These are phyloP conservation scores for Amaranthus tricolor DNA, from an alignment of 179 eudicot species.

Conservation along the genomic window DNA sequence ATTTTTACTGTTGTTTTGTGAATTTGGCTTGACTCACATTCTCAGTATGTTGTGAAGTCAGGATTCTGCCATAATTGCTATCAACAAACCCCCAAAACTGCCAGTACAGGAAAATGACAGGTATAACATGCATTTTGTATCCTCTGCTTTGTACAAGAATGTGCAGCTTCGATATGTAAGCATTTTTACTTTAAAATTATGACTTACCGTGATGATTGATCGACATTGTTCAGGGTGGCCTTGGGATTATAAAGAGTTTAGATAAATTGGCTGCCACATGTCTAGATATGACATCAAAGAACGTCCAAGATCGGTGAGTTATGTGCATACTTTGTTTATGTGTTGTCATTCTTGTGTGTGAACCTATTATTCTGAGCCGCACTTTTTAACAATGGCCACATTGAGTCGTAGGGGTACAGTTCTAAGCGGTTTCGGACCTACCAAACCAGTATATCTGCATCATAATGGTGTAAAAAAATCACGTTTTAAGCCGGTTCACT, in stretches of 20 bases:
- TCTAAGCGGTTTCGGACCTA: too few relatives aligned
- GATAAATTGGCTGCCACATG: slow-evolving; percentile 80
- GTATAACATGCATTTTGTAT: slow-evolving; percentile 19
- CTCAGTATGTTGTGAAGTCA: slow-evolving; percentile 20
- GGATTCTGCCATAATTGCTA: slow-evolving; percentile 85
- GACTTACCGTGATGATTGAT: background rate
- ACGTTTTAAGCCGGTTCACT: too few relatives aligned
- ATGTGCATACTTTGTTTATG: slow-evolving; percentile 2
- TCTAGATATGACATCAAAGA: slow-evolving; percentile 64
- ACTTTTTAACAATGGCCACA: too few relatives aligned
- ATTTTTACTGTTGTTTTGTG: background rate
- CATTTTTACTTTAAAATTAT: background rate
- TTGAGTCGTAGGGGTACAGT: too few relatives aligned
- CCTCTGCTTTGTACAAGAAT: slow-evolving; percentile 1
- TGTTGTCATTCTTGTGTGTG: background rate
- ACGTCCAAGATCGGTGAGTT: slow-evolving; percentile 83
- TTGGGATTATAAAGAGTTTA: slow-evolving; percentile 73
- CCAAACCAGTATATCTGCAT: too few relatives aligned
- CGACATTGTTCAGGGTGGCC: slow-evolving; percentile 59
- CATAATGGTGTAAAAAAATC: too few relatives aligned
- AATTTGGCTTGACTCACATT: background rate
- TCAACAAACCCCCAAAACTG: slow-evolving; percentile 90
- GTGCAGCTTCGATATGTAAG: background rate
- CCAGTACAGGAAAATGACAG: slow-evolving; percentile 79
- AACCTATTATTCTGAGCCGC: background rate